Conservation (phyloP, 2,329 filamentous ascomycete species). For the Apiospora hydei region DNA sequence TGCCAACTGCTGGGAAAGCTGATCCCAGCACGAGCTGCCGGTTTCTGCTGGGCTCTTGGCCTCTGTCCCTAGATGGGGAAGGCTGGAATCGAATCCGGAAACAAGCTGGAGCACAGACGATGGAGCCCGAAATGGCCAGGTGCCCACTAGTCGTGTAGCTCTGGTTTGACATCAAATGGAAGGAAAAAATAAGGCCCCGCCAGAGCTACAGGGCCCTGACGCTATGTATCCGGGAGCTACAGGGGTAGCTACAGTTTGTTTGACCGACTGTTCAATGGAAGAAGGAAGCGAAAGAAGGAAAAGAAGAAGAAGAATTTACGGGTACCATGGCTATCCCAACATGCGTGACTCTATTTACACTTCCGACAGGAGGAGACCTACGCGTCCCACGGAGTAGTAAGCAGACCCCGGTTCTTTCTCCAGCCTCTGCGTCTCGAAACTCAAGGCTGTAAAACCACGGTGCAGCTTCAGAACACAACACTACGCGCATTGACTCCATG, state of each 20-base stretch:
- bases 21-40: slow-evolving; percentile 19
- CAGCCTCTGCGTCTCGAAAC: slow-evolving; percentile 19
- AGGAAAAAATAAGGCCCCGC: slow-evolving; percentile 13
- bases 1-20: slow-evolving; percentile 16
- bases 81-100: slow-evolving; percentile 28
- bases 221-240: slow-evolving; percentile 16
- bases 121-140: slow-evolving; percentile 29
- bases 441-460: slow-evolving; percentile 20
- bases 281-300: slow-evolving; percentile 14
- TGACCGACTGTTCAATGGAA: slow-evolving; percentile 23
- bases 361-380: slow-evolving; percentile 3
- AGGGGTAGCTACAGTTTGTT: slow-evolving; percentile 17
- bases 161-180: slow-evolving; percentile 32
- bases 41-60: slow-evolving; percentile 6
- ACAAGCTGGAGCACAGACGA: slow-evolving; percentile 36
- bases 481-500: slow-evolving; percentile 21
- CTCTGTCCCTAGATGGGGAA: slow-evolving; percentile 25
- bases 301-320: slow-evolving; percentile 1
- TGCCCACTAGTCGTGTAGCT: slow-evolving; percentile 26
- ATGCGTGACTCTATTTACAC: slow-evolving; percentile 15
- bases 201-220: not conserved
- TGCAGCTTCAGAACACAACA: slow-evolving; percentile 17
- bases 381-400: slow-evolving; percentile 13
- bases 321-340: slow-evolving; percentile 22
- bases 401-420: not conserved